Evolutionary conservation across 768 basidiomycete species (phyloP), one percentile per base, ranked within the genome.

Genomic region (Guyanaporus albipodus): DNA sequence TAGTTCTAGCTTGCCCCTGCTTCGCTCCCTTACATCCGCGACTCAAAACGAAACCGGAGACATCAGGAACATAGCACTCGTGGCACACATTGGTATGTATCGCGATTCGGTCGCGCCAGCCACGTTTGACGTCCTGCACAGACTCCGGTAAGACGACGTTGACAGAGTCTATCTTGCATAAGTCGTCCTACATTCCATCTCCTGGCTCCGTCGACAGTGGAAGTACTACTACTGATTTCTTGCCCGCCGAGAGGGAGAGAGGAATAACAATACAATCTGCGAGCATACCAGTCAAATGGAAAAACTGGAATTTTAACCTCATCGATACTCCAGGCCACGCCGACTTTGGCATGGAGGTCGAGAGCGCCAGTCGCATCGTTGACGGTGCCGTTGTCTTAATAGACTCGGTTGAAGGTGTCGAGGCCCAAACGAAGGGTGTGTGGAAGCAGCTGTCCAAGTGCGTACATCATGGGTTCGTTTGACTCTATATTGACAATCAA

Each of bases 341-440:
- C 5, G 91, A 94, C 63, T 94, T 94, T 67, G 91, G 91, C n/a
- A 92, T 93, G 90, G 91, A 94, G 59, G 91, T 94, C 22, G 91
- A 93, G 67, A 88, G 90, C 58, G 91, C 91, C 8, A 92, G 90
- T 59, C 81, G 91, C 23, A 85, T 94, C 14, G 80, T 92, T 4
- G 91, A 94, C 53, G 91, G 91, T 46, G 91, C 90, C 14, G 82
- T 94, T 23, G 87, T 94, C 24, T 67, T 94, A 26, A 79, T 94
- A 35, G 91, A 94, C 67, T 87, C 90, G 0, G 91, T 94, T 0
- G 91, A 93, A 67, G 91, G 91, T 7, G 91, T 93, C 6, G 91
- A 93, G 64, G 81, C 88, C 10, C 91, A 94, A 61, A 94, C 91
- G 0, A 85, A 82, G 63, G 88, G 87, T 33, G 91, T 94, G 36